A percentile compares a stretch with the other conserved stretches of the same genome.
phyloP scores from a whole-genome alignment of 78 protist species.

The Dictyostelium capitatum region DNA sequence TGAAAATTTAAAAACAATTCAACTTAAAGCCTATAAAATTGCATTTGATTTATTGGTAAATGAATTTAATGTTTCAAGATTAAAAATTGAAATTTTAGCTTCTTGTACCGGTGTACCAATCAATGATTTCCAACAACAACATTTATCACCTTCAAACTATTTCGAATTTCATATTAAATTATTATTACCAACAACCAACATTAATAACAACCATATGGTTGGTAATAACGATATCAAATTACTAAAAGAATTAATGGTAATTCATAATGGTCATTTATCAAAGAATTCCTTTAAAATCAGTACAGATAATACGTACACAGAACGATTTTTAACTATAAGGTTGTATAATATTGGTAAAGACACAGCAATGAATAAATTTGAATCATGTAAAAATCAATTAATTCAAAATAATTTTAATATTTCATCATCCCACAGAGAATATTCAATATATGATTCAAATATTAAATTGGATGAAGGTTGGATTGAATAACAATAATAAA shows the following conservation, averaged over 20 bases:
- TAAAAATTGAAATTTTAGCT: neutral
- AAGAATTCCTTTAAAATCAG: slow-evolving; percentile 29
- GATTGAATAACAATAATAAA: slow-evolving; percentile 9
- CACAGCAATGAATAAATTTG: neutral
- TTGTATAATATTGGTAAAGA: slow-evolving; percentile 21
- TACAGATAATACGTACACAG: neutral
- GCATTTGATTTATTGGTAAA: neutral
- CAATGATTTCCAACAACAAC: neutral
- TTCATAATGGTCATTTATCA: slow-evolving; percentile 47
- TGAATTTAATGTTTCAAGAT: neutral
- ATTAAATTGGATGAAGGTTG: slow-evolving; percentile 37
- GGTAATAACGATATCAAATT: neutral
- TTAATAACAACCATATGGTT: neutral
- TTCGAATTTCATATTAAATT: slow-evolving; percentile 71
- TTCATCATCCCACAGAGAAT: slow-evolving; percentile 22
- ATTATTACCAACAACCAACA: neutral
- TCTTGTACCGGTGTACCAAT: neutral
- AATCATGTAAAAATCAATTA: neutral
- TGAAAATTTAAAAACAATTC: neutral
- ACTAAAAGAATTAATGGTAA: neutral
- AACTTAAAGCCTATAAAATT: slow-evolving; percentile 1
- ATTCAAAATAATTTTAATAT: neutral
- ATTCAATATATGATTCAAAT: slow-evolving; percentile 61
- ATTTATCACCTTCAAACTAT: slow-evolving; percentile 37
- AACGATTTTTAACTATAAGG: slow-evolving; percentile 45